Evolutionary conservation across 1,284 basidiomycete genomes (phyloP), one percentile per base, ranked within the genome.

Genomic region (Termitomyces sp.): DNA sequence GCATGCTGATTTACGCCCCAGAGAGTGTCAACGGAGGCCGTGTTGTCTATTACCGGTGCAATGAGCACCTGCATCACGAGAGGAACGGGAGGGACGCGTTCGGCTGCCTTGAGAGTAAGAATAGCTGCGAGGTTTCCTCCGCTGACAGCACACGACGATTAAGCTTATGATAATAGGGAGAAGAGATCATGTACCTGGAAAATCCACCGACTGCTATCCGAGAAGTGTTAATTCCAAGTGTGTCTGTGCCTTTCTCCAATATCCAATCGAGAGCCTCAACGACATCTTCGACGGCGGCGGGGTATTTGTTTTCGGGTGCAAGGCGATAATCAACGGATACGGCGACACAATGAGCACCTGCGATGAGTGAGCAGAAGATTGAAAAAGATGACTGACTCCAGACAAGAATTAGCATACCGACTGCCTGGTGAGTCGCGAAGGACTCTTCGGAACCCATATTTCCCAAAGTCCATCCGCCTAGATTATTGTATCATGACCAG

Each of bases 241-340:
- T 45, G 2, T 52, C 39, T 41, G 62, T 54, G 1, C 70, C 72
- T 39, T 83, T 63, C 19, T 67, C 63, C 52, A 77, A 60, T 2
- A 86, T 76, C 81, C 86, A 91, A 46, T 78, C 66, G 5, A 91
- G 69, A 2, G 84, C 72, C 38, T 86, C 83, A 37, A 86, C 70
- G 0, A 85, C 80, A 62, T 91, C 88, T 41, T 88, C 80, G 0
- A 88, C 79, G 0, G 87, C 87, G 1, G 82, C 79, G 1, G 89
- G 89, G 60, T 86, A 91, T 5, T 77, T 77, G 49, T 85, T 58
- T 60, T 91, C 88, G 0, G 89, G 88, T 0, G 83, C 86, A 7
- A 91, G 76, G 4, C 87, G 80, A 64, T 91, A 90, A 59, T 85
- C 82, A 18, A 90, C 83, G 7, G 82, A 81, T 9, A 87, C 69